Base-by-base conservation (phyloP, 1,284 basidiomycete species). In the Inonotus hispidus region DNA sequence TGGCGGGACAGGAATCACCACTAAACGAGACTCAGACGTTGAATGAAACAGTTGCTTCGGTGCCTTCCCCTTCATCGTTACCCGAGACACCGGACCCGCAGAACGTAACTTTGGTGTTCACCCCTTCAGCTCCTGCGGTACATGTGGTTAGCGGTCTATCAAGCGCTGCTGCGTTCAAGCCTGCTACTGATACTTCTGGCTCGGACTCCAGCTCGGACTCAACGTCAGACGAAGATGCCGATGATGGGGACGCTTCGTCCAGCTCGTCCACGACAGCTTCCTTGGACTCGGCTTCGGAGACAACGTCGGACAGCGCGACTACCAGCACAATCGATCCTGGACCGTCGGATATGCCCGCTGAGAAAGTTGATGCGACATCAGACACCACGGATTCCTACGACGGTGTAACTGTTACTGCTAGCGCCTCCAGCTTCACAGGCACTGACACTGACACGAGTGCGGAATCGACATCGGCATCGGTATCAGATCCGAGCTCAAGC, bases 41-140 rank as follows among this genome's bases (percentile, higher is more conserved):
- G 64, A 53, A 57, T 23, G 55, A 61, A 11, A 68, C 64, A 47
- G 64, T n/a, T n/a, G 59, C 65, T 61, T 58, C 63, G 50, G 65
- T 59, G 27, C 47, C 49, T n/a, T 65, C 68, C 21, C 25, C 66
- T 13, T 66, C 60, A n/a, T n/a, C n/a, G n/a, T n/a, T n/a, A n/a
- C n/a, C n/a, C n/a, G n/a, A 58, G 54, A 64, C 16, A 62, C 65
- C 53, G 66, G 69, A 29, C 69, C 75, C 58, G 29, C 73, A 71
- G 64, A 77, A 76, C 55, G 80, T 82, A 21, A 77, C 76, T 1
- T 72, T 84, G 11, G 69, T 78, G 13, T 83, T 82, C 66, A 73
- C 71, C 1, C 75, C 80, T 8, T 66, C 67, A 7, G 64, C 67
- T 5, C 72, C 74, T 13, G 71, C 73, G 50, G 69, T 76, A 7